Percentiles rank a stretch among this genome's conserved stretches.
Conservation (phyloP, 345 rosid species). For the Litchi chinensis region DNA sequence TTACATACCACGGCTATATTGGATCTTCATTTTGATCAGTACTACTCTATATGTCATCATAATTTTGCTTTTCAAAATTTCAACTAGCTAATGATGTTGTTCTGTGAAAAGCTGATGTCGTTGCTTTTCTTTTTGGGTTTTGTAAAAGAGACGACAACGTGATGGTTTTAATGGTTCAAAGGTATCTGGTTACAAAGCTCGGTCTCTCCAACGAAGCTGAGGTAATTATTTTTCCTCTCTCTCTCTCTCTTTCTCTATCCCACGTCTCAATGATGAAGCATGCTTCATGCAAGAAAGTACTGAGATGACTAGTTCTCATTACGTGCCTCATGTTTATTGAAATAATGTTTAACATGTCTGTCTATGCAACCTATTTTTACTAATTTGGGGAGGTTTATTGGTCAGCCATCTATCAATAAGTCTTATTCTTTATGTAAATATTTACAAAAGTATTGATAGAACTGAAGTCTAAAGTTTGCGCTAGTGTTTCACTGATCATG, state of each 20-base stretch:
- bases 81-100: slow-evolving; percentile 41
- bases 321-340: slow-evolving; percentile 4
- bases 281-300: slow-evolving; percentile 17
- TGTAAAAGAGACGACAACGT: slow-evolving; percentile 39
- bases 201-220: slow-evolving; percentile 48
- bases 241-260: not conserved
- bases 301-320: slow-evolving; percentile 19
- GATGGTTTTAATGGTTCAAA: slow-evolving; percentile 40
- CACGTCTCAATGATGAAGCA: slow-evolving; percentile 7
- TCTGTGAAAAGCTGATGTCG: slow-evolving; percentile 34
- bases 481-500: too few species aligned
- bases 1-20: not conserved
- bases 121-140: slow-evolving; percentile 29
- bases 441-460: too few species aligned
- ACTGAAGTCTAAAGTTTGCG: too few species aligned
- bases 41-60: slow-evolving; percentile 1
- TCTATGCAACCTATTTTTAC: not conserved
- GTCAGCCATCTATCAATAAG: too few species aligned
- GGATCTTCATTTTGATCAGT: slow-evolving; percentile 1
- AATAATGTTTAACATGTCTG: not conserved
- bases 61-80: slow-evolving; percentile 10
- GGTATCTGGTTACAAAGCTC: slow-evolving; percentile 45
- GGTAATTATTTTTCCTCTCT: slow-evolving; percentile 21
- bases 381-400: too few species aligned
- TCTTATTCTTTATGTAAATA: too few species aligned